Conservation (phyloP, 495 filamentous ascomycete species). For the Penicillium lagena region DNA sequence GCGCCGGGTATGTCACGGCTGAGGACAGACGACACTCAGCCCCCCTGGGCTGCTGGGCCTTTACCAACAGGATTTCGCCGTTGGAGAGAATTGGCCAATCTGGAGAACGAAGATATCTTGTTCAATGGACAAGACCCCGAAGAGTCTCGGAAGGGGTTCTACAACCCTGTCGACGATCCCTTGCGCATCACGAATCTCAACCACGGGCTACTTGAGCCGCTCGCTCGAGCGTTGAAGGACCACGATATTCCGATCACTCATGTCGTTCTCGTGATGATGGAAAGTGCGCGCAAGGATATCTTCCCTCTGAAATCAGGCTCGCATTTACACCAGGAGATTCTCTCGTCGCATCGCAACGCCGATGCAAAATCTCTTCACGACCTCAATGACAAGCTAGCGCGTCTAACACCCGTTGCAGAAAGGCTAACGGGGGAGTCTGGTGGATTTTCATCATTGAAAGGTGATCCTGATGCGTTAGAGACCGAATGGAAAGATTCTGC, state of each 20-base stretch:
- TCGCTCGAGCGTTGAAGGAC: conserved; percentile 18
- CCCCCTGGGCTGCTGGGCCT: conserved; percentile 10
- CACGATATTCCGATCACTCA: conserved; percentile 22
- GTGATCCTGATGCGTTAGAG: neutral
- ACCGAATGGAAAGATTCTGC: conserved; percentile 4
- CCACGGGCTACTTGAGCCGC: conserved; percentile 19
- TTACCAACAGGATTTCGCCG: conserved; percentile 15
- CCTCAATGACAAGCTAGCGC: conserved; percentile 16
- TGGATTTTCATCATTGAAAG: conserved; percentile 13
- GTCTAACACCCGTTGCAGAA: conserved; percentile 26
- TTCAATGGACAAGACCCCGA: too few species aligned
- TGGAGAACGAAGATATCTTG: neutral
- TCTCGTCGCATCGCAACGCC: conserved; percentile 13
- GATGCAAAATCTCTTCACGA: conserved; percentile 1
- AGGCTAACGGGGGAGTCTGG: conserved; percentile 28
- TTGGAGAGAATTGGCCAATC: conserved; percentile 1
- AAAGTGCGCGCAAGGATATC: conserved; percentile 36
- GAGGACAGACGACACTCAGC: neutral
- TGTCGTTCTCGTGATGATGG: conserved; percentile 32
- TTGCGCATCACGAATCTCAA: conserved; percentile 34
- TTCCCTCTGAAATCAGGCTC: conserved; percentile 32
- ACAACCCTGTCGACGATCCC: conserved; percentile 29
- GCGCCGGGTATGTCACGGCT: conserved; percentile 1
- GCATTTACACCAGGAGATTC: conserved; percentile 23
- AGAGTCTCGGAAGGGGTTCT: conserved; percentile 7